A percentile compares a stretch with the other conserved stretches of the same genome.
Conservation (phyloP, 148 eudicot genomes). For the Gaultheria prostrata region DNA sequence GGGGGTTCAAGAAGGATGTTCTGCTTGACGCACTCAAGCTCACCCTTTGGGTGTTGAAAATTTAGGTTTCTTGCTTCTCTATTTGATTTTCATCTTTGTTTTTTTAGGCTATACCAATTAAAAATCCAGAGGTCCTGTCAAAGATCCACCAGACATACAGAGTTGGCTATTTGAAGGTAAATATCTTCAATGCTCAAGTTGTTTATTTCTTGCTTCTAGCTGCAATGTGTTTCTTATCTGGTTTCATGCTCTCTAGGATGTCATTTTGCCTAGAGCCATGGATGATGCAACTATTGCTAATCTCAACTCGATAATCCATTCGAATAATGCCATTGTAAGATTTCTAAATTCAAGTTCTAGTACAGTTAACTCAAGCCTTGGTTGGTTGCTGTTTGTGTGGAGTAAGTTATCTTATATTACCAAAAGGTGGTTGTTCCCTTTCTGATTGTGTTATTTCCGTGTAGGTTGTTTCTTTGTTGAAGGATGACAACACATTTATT, state of each 20-base stretch:
- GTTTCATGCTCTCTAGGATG: constrained; percentile 53
- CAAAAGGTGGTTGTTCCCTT: constrained; percentile 4
- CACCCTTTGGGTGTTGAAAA: not conserved
- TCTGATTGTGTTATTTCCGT: constrained; percentile 16
- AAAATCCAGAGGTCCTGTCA: constrained; percentile 72
- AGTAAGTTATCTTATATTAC: not conserved
- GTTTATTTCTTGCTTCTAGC: constrained; percentile 16
- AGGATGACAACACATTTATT: constrained; percentile 78
- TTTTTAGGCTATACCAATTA: constrained; percentile 82
- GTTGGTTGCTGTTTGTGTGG: constrained; percentile 13
- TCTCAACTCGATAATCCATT: constrained; percentile 79
- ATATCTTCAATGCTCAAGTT: constrained; percentile 10
- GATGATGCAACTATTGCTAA: constrained; percentile 75
- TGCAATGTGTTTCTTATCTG: constrained; percentile 18
- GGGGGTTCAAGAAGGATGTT: not conserved
- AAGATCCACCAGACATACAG: constrained; percentile 95
- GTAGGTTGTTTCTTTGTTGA: constrained; percentile 83
- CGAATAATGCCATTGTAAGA: constrained; percentile 90
- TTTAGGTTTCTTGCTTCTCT: not conserved
- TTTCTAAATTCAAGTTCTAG: not conserved
- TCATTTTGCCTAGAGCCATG: constrained; percentile 70
- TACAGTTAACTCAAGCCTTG: not conserved
- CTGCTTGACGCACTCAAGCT: not conserved
- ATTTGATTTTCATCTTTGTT: constrained; percentile 16
- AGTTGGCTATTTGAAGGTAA: constrained; percentile 84